Base-by-base conservation (phyloP, 768 basidiomycete species). In the Mycena vulgaris region DNA sequence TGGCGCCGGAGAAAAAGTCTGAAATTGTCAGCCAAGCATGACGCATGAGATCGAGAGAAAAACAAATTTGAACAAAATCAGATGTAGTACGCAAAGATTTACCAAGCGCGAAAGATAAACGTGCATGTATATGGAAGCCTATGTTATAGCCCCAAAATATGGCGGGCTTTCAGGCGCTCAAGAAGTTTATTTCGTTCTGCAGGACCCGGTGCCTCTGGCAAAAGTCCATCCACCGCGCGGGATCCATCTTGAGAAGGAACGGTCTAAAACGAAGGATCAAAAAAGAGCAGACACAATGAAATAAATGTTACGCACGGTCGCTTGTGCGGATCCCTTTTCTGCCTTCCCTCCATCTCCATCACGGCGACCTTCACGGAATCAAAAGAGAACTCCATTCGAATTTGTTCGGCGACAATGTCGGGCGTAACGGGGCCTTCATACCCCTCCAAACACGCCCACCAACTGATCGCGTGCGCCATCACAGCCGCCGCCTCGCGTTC, bases 381-480 rank as follows among this genome's bases (percentile, higher is more conserved):
- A 35, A 66, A 66, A 4, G 23, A 14, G n/a, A 57, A 66, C 25
- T 66, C 55, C 16, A 37, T 11, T 2, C 27, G 53, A 6, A 66
- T 8, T 49, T 66, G 64, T 5, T 57, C 30, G 23, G 39, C 45
- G 9, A 66, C 45, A 30, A 65, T 48, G 33, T 55, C 52, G 9
- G 45, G 2, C 5, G 42, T 58, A 13, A 58, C 35, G 2, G 33
- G 64, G 5, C 42, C 42, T 5, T 10, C 16, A 10, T 48, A 58
- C 0, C 33, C 5, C 1, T 42, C 55, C n/a, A 31, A 25, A 1
- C 53, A 65, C 13, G 42, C 47, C 64, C 53, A 57, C 64, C 64
- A 66, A 27, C 64, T 57, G 40, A 66, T 23, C 10, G 45, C 53
- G 17, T 66, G 64, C 30, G 64, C 45, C 27, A 66, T 27, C 10